Conservation (phyloP, 805 yeast species). For the Ogataea allantospora region DNA sequence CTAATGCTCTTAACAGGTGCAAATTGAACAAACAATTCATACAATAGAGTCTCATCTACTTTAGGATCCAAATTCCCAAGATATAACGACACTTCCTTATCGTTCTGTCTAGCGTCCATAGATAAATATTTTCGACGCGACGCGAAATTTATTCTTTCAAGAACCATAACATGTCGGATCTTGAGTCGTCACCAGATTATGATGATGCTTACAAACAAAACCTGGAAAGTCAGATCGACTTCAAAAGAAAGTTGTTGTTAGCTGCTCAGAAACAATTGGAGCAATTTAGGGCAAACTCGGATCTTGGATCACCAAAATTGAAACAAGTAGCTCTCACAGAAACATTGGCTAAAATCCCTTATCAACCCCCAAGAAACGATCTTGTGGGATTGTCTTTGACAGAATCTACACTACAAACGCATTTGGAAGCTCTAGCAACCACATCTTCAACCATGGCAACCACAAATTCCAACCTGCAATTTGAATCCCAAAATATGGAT, state of each 20-base stretch:
- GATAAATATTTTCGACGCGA: slow-evolving; percentile 12
- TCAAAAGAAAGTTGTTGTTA: slow-evolving; percentile 20
- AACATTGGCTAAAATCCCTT: slow-evolving; percentile 27
- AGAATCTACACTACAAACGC: slow-evolving; percentile 15
- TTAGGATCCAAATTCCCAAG: slow-evolving; percentile 80
- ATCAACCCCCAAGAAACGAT: slow-evolving; percentile 31
- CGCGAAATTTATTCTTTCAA: slow-evolving; percentile 7
- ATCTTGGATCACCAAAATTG: slow-evolving; percentile 1
- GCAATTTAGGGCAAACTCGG: slow-evolving; percentile 4
- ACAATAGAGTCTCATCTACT: slow-evolving; percentile 68
- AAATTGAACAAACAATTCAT: slow-evolving; percentile 81
- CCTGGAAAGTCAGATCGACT: slow-evolving; percentile 24
- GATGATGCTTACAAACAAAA: slow-evolving; percentile 18
- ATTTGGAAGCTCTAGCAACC: slow-evolving; percentile 12
- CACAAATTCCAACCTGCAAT: slow-evolving; percentile 2
- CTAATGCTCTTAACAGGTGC: slow-evolving; percentile 72
- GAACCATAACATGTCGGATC: slow-evolving; percentile 4
- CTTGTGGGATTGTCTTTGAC: slow-evolving; percentile 28
- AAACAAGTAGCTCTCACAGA: slow-evolving; percentile 25
- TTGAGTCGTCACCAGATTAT: slow-evolving; percentile 7
- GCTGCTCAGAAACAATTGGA: slow-evolving; percentile 22
- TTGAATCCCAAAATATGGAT: slow-evolving; percentile 6
- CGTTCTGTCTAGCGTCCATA: slow-evolving; percentile 24
- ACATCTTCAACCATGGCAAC: slow-evolving; percentile 1
- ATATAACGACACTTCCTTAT: slow-evolving; percentile 65